phyloP scores from a whole-genome alignment of 163 green algal species.

The Smithsoniella earleae region DNA sequence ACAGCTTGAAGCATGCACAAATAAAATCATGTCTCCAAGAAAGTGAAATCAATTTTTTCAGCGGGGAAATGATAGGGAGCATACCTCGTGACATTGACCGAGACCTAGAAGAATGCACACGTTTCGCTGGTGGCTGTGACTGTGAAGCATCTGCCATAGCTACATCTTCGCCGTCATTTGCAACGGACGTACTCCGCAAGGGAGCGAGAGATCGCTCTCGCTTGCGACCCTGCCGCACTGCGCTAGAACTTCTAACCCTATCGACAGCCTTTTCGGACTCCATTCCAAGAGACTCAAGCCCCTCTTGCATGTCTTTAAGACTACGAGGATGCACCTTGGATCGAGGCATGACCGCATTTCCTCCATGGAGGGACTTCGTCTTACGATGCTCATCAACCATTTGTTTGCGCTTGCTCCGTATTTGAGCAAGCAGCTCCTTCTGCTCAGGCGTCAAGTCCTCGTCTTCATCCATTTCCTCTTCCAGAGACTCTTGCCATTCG shows the following conservation, averaged over 20 bases:
- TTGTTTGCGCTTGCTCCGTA: constrained; percentile 61
- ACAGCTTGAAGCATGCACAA: too few relatives aligned
- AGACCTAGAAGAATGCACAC: constrained; percentile 56
- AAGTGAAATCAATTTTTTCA: background rate
- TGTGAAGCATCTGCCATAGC: constrained; percentile 44
- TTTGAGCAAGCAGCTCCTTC: constrained; percentile 51
- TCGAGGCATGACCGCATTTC: constrained; percentile 20
- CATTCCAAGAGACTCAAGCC: constrained; percentile 70
- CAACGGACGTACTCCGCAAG: constrained; percentile 1
- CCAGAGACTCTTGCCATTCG: constrained; percentile 43
- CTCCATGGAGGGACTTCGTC: constrained; percentile 59
- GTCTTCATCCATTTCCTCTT: constrained; percentile 51
- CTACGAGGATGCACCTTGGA: background rate
- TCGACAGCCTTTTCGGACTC: constrained; percentile 67
- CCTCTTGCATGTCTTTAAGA: constrained; percentile 41
- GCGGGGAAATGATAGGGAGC: background rate
- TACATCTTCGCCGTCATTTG: constrained; percentile 48
- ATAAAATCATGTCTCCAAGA: too few relatives aligned
- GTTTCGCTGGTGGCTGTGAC: too few relatives aligned
- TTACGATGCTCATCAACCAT: constrained; percentile 67
- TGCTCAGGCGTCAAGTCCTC: constrained; percentile 72
- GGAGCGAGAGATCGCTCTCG: constrained; percentile 49
- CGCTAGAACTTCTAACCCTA: constrained; percentile 43
- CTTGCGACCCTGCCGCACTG: constrained; percentile 62
- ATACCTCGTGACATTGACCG: constrained; percentile 17